Conservation (phyloP, 2,329 filamentous ascomycete genomes). For the Venturia asperata region DNA sequence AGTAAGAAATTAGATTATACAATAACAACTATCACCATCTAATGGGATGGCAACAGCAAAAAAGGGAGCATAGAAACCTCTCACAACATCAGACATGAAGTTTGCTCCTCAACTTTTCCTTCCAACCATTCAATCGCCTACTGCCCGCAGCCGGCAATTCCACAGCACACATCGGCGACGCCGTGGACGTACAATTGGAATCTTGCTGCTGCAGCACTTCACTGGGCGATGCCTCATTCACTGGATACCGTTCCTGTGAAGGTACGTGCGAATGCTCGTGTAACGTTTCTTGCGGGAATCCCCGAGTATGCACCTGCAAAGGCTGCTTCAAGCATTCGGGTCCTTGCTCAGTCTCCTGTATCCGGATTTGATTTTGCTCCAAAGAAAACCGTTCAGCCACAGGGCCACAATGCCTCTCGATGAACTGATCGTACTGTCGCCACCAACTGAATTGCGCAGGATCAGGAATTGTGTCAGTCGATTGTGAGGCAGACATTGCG, state of each 20-base stretch:
- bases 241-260: not conserved
- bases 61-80: no score
- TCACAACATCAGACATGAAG: not conserved
- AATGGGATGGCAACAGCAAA: no score
- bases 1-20: no score
- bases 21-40: no score
- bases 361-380: not conserved
- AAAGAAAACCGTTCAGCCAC: not conserved
- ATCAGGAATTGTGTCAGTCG: constrained; percentile 7
- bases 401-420: not conserved
- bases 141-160: not conserved
- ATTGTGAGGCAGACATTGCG: not conserved
- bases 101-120: not conserved
- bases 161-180: not conserved
- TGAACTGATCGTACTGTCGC: constrained; percentile 7
- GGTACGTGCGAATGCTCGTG: no score
- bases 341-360: not conserved
- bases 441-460: not conserved
- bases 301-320: not conserved
- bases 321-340: not conserved
- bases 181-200: not conserved
- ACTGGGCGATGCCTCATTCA: not conserved
- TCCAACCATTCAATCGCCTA: not conserved
- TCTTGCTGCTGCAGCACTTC: not conserved
- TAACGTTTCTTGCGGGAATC: no score